Percentiles rank a stretch among this genome's conserved stretches.
phyloP scores from a whole-genome alignment of 2,329 filamentous ascomycete species.

The Paraphoma chrysanthemicola region DNA sequence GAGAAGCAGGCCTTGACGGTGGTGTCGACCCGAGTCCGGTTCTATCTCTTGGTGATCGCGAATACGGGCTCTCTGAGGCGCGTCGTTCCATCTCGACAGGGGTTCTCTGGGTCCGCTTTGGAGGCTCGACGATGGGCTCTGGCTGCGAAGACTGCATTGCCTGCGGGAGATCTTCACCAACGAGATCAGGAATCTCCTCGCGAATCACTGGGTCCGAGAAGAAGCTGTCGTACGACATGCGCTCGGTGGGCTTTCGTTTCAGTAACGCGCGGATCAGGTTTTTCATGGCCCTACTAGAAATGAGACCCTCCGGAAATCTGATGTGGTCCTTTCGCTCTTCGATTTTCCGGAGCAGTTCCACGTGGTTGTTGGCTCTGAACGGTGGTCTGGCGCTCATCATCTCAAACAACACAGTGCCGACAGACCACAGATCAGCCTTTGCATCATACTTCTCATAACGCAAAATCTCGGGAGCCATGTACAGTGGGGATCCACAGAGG shows the following conservation, averaged over 20 bases:
- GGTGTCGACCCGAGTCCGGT: slow-evolving; percentile 37
- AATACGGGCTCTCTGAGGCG: slow-evolving; percentile 37
- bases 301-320: slow-evolving; percentile 76
- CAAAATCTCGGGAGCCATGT: slow-evolving; percentile 98
- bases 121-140: slow-evolving; percentile 31
- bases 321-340: slow-evolving; percentile 88
- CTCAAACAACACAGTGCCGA: slow-evolving; percentile 93
- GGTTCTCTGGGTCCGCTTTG: slow-evolving; percentile 37
- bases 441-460: slow-evolving; percentile 97
- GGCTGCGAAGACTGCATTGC: slow-evolving; percentile 33
- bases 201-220: slow-evolving; percentile 78
- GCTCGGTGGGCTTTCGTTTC: slow-evolving; percentile 84
- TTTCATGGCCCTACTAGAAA: slow-evolving; percentile 79
- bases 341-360: slow-evolving; percentile 90
- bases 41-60: slow-evolving; percentile 41
- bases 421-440: slow-evolving; percentile 96
- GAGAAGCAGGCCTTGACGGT: slow-evolving; percentile 42
- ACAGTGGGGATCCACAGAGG: slow-evolving; percentile 92
- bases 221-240: slow-evolving; percentile 85
- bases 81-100: slow-evolving; percentile 36
- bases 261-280: slow-evolving; percentile 78
- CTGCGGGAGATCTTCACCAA: slow-evolving; percentile 73
- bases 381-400: slow-evolving; percentile 92
- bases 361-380: slow-evolving; percentile 91
- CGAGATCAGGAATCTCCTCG: slow-evolving; percentile 78